Base-by-base conservation (phyloP, 805 yeast genomes). In the Candida multigemmis region DNA sequence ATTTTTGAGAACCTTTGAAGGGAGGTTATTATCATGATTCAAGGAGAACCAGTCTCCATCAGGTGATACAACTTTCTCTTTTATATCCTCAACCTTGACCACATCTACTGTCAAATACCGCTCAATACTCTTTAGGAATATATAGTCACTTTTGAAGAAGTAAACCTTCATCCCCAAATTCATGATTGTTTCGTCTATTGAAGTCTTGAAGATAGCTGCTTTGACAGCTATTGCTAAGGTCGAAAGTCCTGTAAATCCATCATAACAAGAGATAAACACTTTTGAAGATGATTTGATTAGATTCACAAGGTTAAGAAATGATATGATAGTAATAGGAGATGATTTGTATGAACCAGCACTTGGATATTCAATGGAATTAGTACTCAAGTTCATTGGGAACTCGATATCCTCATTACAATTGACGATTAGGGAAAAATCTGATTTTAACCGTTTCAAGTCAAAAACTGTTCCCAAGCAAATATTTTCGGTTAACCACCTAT, bases 371-470 rank as follows among this genome's bases (percentile, higher is more conserved):
- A 56, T 34, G 32, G 45, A 46, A 23, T 31, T 25, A 6, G 50
- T 52, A 2, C 44, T 41, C 10, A 65, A 40, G 3, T 53, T 32
- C 13, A 6, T 38, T 1, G 82, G 81, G 30, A 76, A 67, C 3
- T 48, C 31, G 0, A 73, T 68, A 14, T 70, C 70, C 32, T 72
- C 82, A 30, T 66, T 64, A 48, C 86, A 79, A 36, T 66, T 62
- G 11, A 77, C 53, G 34, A 67, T 68, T 9, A 75, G 38, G 22
- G 58, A 60, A 73, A 79, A 75, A 14, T 60, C 48, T 13, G 12
- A 12, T 5, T 32, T 21, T 19, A 50, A 21, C 16, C 36, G 42
- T 27, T 48, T 45, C 33, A 45, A 54, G 30, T 54, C 58, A 21
- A 42, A 38, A 10, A 48, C 35, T 24, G 48, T 56, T 7, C 64